Base-by-base conservation (phyloP, 2,329 filamentous ascomycete genomes). In the Aspergillus phoenicis region DNA sequence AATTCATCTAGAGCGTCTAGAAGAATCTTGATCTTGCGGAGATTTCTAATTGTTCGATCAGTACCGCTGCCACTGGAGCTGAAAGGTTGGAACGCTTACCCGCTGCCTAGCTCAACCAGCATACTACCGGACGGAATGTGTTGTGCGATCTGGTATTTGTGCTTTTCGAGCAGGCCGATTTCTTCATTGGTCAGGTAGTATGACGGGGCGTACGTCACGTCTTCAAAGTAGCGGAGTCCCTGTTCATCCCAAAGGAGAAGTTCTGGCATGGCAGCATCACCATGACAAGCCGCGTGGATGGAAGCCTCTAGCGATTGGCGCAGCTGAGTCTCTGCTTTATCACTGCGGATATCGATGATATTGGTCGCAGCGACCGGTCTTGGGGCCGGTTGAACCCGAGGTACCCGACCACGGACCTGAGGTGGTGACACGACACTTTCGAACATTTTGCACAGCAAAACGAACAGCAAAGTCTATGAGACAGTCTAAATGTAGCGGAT, bases 1-100 rank as follows among this genome's bases (percentile, higher is more conserved):
- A 85, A 82, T 39, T 83, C 81, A 64, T 96, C 91, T 58, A 96
- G 85, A 1, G 91, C 91, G 68, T 90, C 85, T 36, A 97, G 82
- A 5, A 97, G 82, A 62, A 96, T 86, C n/a, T 54, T 89, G 64
- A 96, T 87, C 79, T 97, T 97, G 65, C 93, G 89, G 51, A 97
- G 83, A n/a, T 63, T 64, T 6, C 62, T 64, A 10, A 8, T 26
- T 41, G 3, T 8, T 8, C 11, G 8, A 10, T 58, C 10, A 49
- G 20, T 15, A 17, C 6, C 2, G 30, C 7, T 72, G 96, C 95
- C 64, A 41, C 15, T 17, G 6, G 8, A 4, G 2, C 3, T 3
- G 10, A 11, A 2, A 26, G 1, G n/a, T 5, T 10, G 15, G 7
- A 5, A 26, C 11, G 24, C 58, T n/a, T 39, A 64, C 62, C 62